These are phyloP conservation scores for Neonectria faginata DNA, from an alignment of 2,329 filamentous ascomycete genomes.

Conservation along the genomic window DNA sequence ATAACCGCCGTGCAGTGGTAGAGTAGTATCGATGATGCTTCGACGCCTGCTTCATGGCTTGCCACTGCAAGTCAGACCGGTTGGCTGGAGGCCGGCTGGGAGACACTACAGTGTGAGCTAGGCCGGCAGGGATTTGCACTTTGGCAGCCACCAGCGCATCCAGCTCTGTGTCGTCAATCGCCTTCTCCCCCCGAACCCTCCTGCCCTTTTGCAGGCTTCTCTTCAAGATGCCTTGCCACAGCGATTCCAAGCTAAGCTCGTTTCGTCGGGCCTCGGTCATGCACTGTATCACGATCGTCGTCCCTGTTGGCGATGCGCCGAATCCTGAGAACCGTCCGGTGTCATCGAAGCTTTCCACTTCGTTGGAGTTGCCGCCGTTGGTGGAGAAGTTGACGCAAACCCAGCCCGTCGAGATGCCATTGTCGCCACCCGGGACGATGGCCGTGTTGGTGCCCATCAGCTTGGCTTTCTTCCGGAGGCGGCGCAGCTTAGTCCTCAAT, in stretches of 20 bases:
- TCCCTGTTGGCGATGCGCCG: slow-evolving; percentile 64
- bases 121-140: slow-evolving; percentile 48
- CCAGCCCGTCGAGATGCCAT: slow-evolving; percentile 94
- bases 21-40: slow-evolving; percentile 52
- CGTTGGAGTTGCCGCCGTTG: slow-evolving; percentile 66
- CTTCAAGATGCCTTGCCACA: slow-evolving; percentile 61
- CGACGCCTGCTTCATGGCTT: slow-evolving; percentile 50
- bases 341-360: slow-evolving; percentile 59
- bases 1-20: slow-evolving; percentile 45
- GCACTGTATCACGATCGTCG: slow-evolving; percentile 68
- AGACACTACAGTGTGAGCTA: neutral
- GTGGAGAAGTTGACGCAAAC: slow-evolving; percentile 91
- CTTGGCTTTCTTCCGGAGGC: slow-evolving; percentile 84
- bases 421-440: slow-evolving; percentile 75
- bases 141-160: slow-evolving; percentile 48
- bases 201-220: slow-evolving; percentile 49
- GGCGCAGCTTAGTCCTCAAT: slow-evolving; percentile 84
- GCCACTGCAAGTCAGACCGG: slow-evolving; percentile 50
- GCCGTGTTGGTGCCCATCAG: slow-evolving; percentile 79
- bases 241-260: slow-evolving; percentile 64
- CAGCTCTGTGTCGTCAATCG: slow-evolving; percentile 44
- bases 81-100: neutral
- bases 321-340: slow-evolving; percentile 80
- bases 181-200: slow-evolving; percentile 46
- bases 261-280: slow-evolving; percentile 65